Base-by-base conservation (phyloP, 805 yeast species). In the Candida rishiriensis region DNA sequence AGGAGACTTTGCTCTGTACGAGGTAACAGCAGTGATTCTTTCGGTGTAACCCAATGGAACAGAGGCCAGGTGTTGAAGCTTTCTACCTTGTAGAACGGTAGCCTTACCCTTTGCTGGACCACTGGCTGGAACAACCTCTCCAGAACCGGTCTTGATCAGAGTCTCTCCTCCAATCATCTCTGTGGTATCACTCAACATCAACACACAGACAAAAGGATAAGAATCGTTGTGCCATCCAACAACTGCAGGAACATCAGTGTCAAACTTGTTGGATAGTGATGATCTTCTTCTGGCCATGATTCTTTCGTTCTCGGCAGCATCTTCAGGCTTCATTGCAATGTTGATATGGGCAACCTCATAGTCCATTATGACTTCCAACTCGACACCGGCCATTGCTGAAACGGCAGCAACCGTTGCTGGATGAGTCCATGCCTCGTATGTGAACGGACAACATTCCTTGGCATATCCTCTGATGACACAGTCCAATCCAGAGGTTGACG, bases 221-320 rank as follows among this genome's bases (percentile, higher is more conserved):
- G 80, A 71, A 56, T 79, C 85, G 42, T 66, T 59, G 64, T 79
- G 85, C 85, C 85, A 79, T 29, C 78, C 76, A 31, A 78, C 81
- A 36, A 78, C 70, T 17, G 79, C 82, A 11, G 79, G 78, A 40
- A 76, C 68, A 34, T 72, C 71, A 6, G 56, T 61, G 30, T 60
- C 59, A 41, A 44, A 43, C 16, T 52, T 52, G 38, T 51, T 52
- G 9, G 48, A 46, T 47, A 61, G 45, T 1, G 64, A 50, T 8
- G 51, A 41, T 40, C 49, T 54, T 53, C 65, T 57, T 43, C 54
- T 49, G 10, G 55, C 51, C 15, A 34, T 29, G 17, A 58, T 38
- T 38, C 40, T 43, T 43, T 72, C 69, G 14, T 61, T 55, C 29
- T 58, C 59, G 1, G 69, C 73, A 13, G 56, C 60, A 36, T 57